Percentiles rank a stretch among this genome's conserved stretches.
Evolutionary conservation across 2,329 filamentous ascomycete species (phyloP).

Genomic region (Rhexocercosporidium sp.): DNA sequence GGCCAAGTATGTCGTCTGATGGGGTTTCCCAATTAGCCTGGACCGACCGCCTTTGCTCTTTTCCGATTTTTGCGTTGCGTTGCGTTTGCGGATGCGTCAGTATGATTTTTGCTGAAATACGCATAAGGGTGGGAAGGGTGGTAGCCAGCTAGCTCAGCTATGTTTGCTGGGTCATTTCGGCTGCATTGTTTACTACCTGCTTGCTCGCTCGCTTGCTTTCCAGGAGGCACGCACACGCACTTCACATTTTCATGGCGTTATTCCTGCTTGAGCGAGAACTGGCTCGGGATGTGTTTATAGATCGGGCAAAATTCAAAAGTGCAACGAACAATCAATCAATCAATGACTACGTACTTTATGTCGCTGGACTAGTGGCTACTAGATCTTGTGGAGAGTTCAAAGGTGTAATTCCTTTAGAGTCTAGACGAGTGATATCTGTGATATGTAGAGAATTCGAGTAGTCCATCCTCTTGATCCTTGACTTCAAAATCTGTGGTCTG

Average conservation of each 20-base stretch:
- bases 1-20: conserved; percentile 85
- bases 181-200: conserved; percentile 9
- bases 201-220: conserved; percentile 16
- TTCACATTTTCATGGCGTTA: conserved; percentile 29
- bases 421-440: too few species aligned
- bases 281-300: conserved; percentile 28
- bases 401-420: not conserved
- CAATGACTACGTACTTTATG: not conserved
- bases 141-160: conserved; percentile 7
- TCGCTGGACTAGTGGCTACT: too few species aligned
- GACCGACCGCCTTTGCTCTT: conserved; percentile 4
- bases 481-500: too few species aligned
- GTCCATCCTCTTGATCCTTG: too few species aligned
- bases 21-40: conserved; percentile 30
- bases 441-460: too few species aligned
- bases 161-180: conserved; percentile 15
- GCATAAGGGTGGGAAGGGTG: conserved; percentile 21
- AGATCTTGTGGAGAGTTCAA: not conserved
- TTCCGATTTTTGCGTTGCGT: conserved; percentile 23
- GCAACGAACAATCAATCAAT: not conserved
- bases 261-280: conserved; percentile 25
- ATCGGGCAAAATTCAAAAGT: conserved; percentile 23
- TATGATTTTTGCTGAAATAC: conserved; percentile 34
- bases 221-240: conserved; percentile 19
- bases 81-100: conserved; percentile 23